Conservation (phyloP, 129 eudicot species). For the Chrysanthemum seticuspe region DNA sequence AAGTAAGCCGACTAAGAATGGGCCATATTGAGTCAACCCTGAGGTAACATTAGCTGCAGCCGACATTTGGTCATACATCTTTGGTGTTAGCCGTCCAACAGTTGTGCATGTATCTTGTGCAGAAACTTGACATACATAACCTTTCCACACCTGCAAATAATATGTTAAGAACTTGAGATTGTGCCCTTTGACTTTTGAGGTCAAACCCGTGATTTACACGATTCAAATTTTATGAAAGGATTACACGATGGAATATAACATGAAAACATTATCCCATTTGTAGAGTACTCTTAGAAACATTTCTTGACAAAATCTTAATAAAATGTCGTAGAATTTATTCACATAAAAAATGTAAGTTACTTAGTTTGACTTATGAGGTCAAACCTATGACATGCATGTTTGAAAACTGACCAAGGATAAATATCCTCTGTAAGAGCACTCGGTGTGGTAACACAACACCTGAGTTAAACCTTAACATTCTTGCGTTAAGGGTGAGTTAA, state of each 20-base stretch:
- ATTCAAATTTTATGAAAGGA: background rate
- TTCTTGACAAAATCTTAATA: background rate
- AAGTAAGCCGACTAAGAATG: slow-evolving; percentile 49
- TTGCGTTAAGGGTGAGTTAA: too few species aligned
- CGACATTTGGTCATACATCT: slow-evolving; percentile 62
- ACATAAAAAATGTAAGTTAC: background rate
- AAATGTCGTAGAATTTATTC: background rate
- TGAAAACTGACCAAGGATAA: background rate
- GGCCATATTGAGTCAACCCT: slow-evolving; percentile 56
- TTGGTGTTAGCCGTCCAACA: slow-evolving; percentile 76
- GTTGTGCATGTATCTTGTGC: slow-evolving; percentile 48
- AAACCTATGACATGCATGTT: background rate
- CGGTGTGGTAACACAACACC: too few species aligned
- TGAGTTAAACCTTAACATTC: too few species aligned
- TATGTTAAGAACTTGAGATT: background rate
- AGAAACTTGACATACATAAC: slow-evolving; percentile 64
- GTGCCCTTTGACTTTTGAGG: slow-evolving; percentile 16
- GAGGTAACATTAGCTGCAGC: slow-evolving; percentile 67
- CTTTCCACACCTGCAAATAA: slow-evolving; percentile 63
- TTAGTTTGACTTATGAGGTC: background rate
- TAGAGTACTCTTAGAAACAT: background rate
- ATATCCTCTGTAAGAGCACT: too few species aligned
- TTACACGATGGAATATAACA: background rate
- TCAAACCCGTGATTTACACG: slow-evolving; percentile 10
- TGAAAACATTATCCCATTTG: background rate